phyloP scores from a whole-genome alignment of 2,329 filamentous ascomycete genomes.

The Talaromyces sp. region DNA sequence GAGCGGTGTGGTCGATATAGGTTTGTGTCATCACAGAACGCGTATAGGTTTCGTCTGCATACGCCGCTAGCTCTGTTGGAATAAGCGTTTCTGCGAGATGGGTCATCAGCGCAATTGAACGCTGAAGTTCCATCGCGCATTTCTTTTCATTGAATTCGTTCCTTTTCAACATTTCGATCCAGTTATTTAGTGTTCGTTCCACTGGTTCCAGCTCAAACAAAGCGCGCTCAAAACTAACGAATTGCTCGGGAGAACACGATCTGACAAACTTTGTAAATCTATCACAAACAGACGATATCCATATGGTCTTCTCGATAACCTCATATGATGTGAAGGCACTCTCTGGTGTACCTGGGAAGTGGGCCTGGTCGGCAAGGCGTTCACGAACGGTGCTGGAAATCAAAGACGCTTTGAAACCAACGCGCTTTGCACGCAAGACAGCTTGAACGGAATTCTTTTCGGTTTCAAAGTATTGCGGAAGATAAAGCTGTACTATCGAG shows the following conservation, averaged over 20 bases:
- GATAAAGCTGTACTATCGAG: slow-evolving; percentile 79
- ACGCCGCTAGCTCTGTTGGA: slow-evolving; percentile 61
- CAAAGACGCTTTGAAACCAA: slow-evolving; percentile 81
- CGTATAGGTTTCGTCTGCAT: slow-evolving; percentile 76
- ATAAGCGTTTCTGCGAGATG: slow-evolving; percentile 81
- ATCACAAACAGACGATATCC: slow-evolving; percentile 76
- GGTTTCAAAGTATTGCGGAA: slow-evolving; percentile 75
- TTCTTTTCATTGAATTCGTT: slow-evolving; percentile 83
- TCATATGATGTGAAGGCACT: slow-evolving; percentile 76
- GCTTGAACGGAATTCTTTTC: slow-evolving; percentile 86
- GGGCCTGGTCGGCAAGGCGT: slow-evolving; percentile 61
- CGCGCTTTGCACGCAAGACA: slow-evolving; percentile 77
- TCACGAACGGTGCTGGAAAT: slow-evolving; percentile 76
- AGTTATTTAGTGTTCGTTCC: slow-evolving; percentile 79
- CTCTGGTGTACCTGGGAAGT: slow-evolving; percentile 63
- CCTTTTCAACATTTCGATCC: slow-evolving; percentile 76
- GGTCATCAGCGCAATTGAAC: slow-evolving; percentile 79
- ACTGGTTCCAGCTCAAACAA: slow-evolving; percentile 86
- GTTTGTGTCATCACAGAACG: slow-evolving; percentile 70
- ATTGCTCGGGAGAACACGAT: slow-evolving; percentile 71
- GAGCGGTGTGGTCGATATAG: slow-evolving; percentile 72
- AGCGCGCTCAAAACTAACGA: slow-evolving; percentile 71
- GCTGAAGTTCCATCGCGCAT: slow-evolving; percentile 73
- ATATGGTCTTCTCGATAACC: slow-evolving; percentile 77
- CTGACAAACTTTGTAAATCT: slow-evolving; percentile 77